These are phyloP conservation scores for Paramecium sonneborni DNA, from an alignment of 73 alveolate genomes.

Conservation along the genomic window DNA sequence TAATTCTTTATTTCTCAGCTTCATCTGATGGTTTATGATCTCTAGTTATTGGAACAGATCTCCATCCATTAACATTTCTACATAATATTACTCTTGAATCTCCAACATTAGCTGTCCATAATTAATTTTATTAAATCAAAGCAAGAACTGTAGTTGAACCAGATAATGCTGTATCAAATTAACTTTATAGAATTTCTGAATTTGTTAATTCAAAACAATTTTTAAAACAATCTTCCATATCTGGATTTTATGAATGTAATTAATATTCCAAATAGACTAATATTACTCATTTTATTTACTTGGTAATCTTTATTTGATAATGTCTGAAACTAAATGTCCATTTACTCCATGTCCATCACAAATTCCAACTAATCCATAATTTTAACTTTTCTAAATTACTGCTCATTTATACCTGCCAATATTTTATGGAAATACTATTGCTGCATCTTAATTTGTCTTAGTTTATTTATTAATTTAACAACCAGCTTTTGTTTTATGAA, in stretches of 20 bases:
- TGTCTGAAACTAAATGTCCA: conserved; percentile 60
- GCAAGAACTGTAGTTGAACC: conserved; percentile 78
- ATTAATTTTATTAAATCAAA: conserved; percentile 69
- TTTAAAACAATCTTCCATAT: conserved; percentile 9
- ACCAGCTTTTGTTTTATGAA: conserved; percentile 59
- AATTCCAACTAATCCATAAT: conserved; percentile 45
- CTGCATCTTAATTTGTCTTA: conserved; percentile 55
- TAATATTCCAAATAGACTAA: background rate
- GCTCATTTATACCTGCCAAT: background rate
- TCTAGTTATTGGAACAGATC: background rate
- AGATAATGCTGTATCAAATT: conserved; percentile 69
- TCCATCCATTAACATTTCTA: conserved; percentile 73
- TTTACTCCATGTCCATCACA: conserved; percentile 68
- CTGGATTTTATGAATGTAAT: conserved; percentile 1
- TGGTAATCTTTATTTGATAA: conserved; percentile 44
- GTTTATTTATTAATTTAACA: conserved; percentile 44
- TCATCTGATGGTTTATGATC: conserved; percentile 90
- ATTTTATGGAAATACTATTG: conserved; percentile 24
- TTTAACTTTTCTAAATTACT: background rate
- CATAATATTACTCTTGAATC: conserved; percentile 88
- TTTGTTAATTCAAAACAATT: conserved; percentile 56
- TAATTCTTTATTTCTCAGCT: conserved; percentile 79
- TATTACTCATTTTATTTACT: background rate
- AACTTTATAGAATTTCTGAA: conserved; percentile 52
- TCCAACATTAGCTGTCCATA: conserved; percentile 85